phyloP scores from a whole-genome alignment of 2,329 filamentous ascomycete species.

The Botrytis deweyae region DNA sequence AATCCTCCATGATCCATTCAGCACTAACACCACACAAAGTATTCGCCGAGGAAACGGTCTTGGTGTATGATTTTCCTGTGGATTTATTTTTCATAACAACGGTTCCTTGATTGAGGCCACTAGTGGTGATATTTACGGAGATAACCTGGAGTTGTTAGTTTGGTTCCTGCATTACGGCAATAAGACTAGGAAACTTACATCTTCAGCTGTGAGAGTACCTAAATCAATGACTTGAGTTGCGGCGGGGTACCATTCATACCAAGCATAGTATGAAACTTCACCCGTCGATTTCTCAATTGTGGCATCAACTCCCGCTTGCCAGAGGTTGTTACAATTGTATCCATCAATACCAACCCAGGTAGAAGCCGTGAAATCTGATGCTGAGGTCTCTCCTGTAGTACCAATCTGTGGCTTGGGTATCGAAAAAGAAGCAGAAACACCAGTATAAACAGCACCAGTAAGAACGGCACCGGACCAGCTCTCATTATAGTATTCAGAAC shows the following conservation, averaged over 20 bases:
- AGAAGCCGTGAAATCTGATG: constrained; percentile 34
- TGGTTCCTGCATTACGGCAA: background rate
- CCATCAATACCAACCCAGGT: constrained; percentile 64
- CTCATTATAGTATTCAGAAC: constrained; percentile 21
- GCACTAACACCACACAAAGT: constrained; percentile 46
- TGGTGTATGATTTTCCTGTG: constrained; percentile 45
- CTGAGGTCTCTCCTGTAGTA: constrained; percentile 32
- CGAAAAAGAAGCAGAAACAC: constrained; percentile 41
- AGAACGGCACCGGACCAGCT: constrained; percentile 46
- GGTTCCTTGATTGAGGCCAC: constrained; percentile 36
- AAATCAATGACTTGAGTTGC: constrained; percentile 50
- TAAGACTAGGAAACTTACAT: constrained; percentile 30
- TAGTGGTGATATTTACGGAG: constrained; percentile 38
- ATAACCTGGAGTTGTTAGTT: constrained; percentile 38
- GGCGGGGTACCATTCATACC: constrained; percentile 62
- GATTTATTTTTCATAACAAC: constrained; percentile 48
- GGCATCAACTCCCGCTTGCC: constrained; percentile 54
- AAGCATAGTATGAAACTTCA: constrained; percentile 49
- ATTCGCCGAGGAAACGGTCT: constrained; percentile 41
- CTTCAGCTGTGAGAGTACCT: constrained; percentile 46
- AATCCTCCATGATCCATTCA: constrained; percentile 54
- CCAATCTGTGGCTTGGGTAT: constrained; percentile 34
- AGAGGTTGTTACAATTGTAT: constrained; percentile 52
- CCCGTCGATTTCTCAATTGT: constrained; percentile 41
- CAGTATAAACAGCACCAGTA: constrained; percentile 39